Percentiles rank a stretch among this genome's conserved stretches.
phyloP scores from a whole-genome alignment of 2,329 filamentous ascomycete species.

The Purpureocillium lavendulum region DNA sequence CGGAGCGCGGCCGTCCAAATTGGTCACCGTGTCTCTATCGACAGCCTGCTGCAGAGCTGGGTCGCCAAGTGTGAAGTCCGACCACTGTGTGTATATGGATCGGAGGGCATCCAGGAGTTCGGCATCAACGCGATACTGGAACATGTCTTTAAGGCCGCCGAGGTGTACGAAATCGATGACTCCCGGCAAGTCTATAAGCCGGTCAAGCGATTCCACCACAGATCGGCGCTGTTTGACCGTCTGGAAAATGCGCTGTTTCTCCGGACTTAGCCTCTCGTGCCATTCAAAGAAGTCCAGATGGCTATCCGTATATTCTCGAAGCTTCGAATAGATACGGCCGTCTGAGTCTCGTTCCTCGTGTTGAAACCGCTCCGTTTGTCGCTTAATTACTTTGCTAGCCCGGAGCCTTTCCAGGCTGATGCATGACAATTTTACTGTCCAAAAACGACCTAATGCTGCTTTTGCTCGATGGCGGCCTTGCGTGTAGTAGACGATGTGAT shows the following conservation, averaged over 20 bases:
- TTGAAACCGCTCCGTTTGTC: slow-evolving; percentile 4
- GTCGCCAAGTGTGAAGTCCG: slow-evolving; percentile 1
- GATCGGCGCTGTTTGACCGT: neutral
- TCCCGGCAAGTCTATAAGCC: slow-evolving; percentile 2
- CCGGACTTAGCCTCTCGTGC: slow-evolving; percentile 2
- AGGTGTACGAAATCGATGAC: slow-evolving; percentile 4
- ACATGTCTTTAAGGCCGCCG: neutral
- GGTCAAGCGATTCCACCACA: slow-evolving; percentile 2
- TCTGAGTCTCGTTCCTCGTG: slow-evolving; percentile 4
- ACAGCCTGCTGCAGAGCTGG: slow-evolving; percentile 1
- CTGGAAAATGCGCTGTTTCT: slow-evolving; percentile 2
- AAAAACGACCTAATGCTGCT: slow-evolving; percentile 1
- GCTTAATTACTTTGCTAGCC: slow-evolving; percentile 1
- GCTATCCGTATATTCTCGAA: slow-evolving; percentile 1
- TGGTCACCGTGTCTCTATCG: slow-evolving; percentile 4
- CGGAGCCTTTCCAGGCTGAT: neutral
- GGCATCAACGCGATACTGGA: slow-evolving; percentile 1
- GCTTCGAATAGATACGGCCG: slow-evolving; percentile 5
- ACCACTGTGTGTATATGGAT: slow-evolving; percentile 1
- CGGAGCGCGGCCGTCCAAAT: slow-evolving; percentile 2
- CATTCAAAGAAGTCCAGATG: slow-evolving; percentile 2
- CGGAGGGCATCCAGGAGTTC: neutral
- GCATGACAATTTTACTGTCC: slow-evolving; percentile 3
- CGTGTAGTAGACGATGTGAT: slow-evolving; percentile 1
- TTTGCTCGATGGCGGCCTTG: slow-evolving; percentile 4